These are phyloP conservation scores for Neurospora cerealis DNA, from an alignment of 495 filamentous ascomycete genomes.

Conservation along the genomic window DNA sequence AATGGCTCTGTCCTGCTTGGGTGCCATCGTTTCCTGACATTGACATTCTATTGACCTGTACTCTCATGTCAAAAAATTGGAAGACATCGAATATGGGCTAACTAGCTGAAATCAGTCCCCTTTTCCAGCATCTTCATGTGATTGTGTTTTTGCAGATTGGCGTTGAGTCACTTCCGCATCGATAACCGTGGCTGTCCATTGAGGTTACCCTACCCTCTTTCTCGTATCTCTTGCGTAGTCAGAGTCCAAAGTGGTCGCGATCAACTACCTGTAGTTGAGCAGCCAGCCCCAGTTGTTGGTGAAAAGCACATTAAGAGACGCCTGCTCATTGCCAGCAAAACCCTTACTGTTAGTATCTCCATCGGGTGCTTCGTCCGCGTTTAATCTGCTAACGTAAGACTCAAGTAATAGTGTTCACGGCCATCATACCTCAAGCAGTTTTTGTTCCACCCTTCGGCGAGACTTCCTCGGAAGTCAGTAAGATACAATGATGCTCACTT, in stretches of 20 bases:
- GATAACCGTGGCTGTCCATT: not conserved
- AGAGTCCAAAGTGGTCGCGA: not conserved
- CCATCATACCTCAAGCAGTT: not conserved
- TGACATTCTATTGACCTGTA: not conserved
- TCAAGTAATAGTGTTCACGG: not conserved
- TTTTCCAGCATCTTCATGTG: not conserved
- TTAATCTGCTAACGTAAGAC: not conserved
- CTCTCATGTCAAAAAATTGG: not conserved
- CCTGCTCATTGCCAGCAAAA: not conserved
- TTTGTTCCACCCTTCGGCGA: not conserved
- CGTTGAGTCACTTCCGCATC: not conserved
- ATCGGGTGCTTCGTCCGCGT: not conserved
- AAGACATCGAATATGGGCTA: not conserved
- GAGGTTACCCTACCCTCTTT: not conserved
- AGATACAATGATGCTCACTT: conserved; percentile 32
- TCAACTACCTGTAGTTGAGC: not conserved
- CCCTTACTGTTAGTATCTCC: not conserved
- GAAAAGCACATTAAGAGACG: not conserved
- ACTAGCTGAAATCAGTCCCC: not conserved
- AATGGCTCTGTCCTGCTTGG: not conserved
- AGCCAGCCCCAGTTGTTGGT: not conserved
- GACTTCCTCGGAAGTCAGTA: not conserved
- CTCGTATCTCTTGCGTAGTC: not conserved
- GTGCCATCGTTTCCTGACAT: not conserved
- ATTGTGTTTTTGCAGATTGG: not conserved